phyloP scores from a whole-genome alignment of 2,329 filamentous ascomycete genomes.

The Periglandula ipomoeae region DNA sequence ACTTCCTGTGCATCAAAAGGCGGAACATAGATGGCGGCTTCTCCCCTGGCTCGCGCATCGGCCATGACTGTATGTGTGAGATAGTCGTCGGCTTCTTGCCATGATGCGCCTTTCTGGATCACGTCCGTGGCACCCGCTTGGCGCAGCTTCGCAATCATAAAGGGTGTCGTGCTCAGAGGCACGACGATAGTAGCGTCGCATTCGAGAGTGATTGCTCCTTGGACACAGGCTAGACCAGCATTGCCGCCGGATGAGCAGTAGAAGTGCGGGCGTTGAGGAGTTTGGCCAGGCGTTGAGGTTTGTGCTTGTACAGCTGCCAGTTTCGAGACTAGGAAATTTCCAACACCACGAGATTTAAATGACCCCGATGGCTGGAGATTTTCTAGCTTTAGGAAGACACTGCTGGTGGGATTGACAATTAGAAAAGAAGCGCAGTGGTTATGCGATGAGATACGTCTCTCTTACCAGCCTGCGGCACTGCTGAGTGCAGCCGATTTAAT shows the following conservation, averaged over 20 bases:
- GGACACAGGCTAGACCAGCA: constrained; percentile 70
- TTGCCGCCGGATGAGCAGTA: constrained; percentile 70
- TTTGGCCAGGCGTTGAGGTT: constrained; percentile 5
- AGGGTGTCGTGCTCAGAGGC: constrained; percentile 51
- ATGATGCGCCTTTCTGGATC: constrained; percentile 55
- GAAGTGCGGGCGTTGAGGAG: constrained; percentile 43
- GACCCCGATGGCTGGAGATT: constrained; percentile 73
- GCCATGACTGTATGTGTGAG: constrained; percentile 45
- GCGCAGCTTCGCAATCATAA: constrained; percentile 60
- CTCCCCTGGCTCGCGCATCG: constrained; percentile 17
- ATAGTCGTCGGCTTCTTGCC: constrained; percentile 60
- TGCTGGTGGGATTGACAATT: constrained; percentile 30
- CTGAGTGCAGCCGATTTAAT: constrained; percentile 45
- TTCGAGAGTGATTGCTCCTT: constrained; percentile 53
- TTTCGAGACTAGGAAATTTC: constrained; percentile 53
- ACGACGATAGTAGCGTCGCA: constrained; percentile 63
- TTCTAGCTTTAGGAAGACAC: constrained; percentile 76
- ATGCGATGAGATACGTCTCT: not conserved
- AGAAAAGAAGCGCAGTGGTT: not conserved
- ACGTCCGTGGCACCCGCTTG: constrained; percentile 54
- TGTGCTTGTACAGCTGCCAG: constrained; percentile 17
- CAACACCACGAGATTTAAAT: constrained; percentile 74
- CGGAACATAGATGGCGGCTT: constrained; percentile 48
- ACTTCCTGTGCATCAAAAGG: constrained; percentile 59
- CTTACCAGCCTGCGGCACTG: constrained; percentile 13